A percentile compares a stretch with the other conserved stretches of the same genome.
These are phyloP conservation scores for Monilinia fructigena DNA, from an alignment of 2,329 filamentous ascomycete species.

Conservation along the genomic window DNA sequence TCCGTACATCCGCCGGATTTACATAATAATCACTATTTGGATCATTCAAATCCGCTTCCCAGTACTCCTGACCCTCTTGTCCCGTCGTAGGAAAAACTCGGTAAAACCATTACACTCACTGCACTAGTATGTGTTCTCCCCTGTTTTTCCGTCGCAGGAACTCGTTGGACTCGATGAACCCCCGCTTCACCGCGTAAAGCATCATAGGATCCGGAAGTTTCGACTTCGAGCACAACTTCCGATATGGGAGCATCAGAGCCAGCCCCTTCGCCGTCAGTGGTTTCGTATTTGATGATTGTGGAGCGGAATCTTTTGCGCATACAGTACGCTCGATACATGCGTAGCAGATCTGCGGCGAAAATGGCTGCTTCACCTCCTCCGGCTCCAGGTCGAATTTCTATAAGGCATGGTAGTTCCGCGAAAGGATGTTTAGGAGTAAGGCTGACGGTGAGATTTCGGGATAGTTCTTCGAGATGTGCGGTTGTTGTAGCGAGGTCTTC, in stretches of 20 bases:
- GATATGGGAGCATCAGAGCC: slow-evolving; percentile 67
- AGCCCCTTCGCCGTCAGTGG: slow-evolving; percentile 61
- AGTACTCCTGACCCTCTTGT: slow-evolving; percentile 48
- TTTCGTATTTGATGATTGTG: slow-evolving; percentile 76
- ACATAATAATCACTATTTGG: slow-evolving; percentile 91
- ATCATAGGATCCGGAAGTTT: slow-evolving; percentile 75
- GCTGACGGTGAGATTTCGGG: slow-evolving; percentile 67
- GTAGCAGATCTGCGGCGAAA: slow-evolving; percentile 82
- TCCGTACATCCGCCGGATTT: slow-evolving; percentile 74
- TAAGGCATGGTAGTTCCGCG: slow-evolving; percentile 80
- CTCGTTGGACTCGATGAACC: slow-evolving; percentile 91
- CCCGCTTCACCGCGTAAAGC: slow-evolving; percentile 83
- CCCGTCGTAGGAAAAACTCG: slow-evolving; percentile 70
- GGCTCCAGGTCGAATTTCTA: slow-evolving; percentile 89
- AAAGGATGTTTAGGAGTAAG: slow-evolving; percentile 89
- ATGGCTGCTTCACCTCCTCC: slow-evolving; percentile 89
- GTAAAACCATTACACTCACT: slow-evolving; percentile 87
- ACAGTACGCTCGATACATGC: slow-evolving; percentile 87
- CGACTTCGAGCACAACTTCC: slow-evolving; percentile 85
- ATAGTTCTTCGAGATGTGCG: slow-evolving; percentile 60
- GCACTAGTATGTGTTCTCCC: slow-evolving; percentile 93
- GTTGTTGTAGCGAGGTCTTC: slow-evolving; percentile 75
- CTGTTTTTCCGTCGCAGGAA: slow-evolving; percentile 86
- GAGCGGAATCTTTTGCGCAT: slow-evolving; percentile 63
- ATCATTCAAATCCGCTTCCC: slow-evolving; percentile 67